Conservation (phyloP, 139 green algal genomes). For the Trebouxia sp. region DNA sequence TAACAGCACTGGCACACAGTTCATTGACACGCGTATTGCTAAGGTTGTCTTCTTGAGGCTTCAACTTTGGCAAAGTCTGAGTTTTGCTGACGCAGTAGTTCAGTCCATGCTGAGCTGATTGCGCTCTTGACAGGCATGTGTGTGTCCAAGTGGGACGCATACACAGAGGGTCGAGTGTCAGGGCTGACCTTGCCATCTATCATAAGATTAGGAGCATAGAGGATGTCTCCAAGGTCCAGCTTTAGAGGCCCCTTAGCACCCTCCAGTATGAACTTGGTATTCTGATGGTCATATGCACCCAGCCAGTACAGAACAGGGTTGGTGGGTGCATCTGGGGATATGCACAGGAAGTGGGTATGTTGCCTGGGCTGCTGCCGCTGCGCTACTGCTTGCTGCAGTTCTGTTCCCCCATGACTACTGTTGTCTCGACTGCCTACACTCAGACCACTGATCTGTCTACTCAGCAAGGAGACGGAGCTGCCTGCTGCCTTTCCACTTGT, state of each 20-base stretch:
- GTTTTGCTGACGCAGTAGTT: too few species aligned
- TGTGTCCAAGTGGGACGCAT: too few species aligned
- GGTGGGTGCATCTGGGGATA: slow-evolving; percentile 56
- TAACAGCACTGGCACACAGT: too few species aligned
- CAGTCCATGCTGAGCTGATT: too few species aligned
- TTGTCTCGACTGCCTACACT: background rate
- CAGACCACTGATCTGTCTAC: slow-evolving; percentile 5
- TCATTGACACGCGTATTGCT: too few species aligned
- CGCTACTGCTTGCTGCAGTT: background rate
- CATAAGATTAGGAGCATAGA: slow-evolving; percentile 70
- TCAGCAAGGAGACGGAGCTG: slow-evolving; percentile 9
- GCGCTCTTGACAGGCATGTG: too few species aligned
- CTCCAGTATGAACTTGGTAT: slow-evolving; percentile 44
- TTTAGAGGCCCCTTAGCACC: slow-evolving; percentile 49
- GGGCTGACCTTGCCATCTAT: slow-evolving; percentile 44
- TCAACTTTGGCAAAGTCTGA: too few species aligned
- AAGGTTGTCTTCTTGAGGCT: too few species aligned
- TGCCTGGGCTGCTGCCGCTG: slow-evolving; percentile 18
- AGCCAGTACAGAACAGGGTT: slow-evolving; percentile 65
- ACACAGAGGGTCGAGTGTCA: too few species aligned
- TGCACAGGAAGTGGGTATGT: slow-evolving; percentile 48
- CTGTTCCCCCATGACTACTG: background rate
- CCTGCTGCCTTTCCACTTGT: slow-evolving; percentile 9
- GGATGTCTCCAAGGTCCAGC: slow-evolving; percentile 63
- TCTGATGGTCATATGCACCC: slow-evolving; percentile 29